Evolutionary conservation across 2,329 filamentous ascomycete genomes (phyloP), one percentile per base, ranked within the genome.

Genomic region (Botrytis byssoidea): DNA sequence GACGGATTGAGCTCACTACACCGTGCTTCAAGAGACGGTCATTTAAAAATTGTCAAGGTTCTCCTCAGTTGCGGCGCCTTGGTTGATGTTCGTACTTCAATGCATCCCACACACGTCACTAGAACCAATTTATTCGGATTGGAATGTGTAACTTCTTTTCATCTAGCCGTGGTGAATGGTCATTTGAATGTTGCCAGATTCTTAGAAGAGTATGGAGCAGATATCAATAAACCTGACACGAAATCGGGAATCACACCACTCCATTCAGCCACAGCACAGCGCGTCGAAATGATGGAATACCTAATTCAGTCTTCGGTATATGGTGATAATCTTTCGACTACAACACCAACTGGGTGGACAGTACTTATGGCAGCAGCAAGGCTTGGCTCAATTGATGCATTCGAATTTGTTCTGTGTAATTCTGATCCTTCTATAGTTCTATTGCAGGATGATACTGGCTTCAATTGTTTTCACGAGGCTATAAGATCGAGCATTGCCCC

Each of bases 1-100:
- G n/a, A 71, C 4, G 70, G 63, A 6, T 16, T 66, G 22, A 73
- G 46, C 18, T 46, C 74, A 8, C 46, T 74, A 3, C 74, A 75
- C 32, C 37, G 61, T 25, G 73, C 73, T 29, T 35, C 67, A 8
- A 65, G 35, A 3, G 69, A 55, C 14, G 68, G 60, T 1, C 57
- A 70, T 40, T 16, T 48, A 2, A 40, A n/a, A 37, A 46, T 72
- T 10, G 67, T 65, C 1, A 55, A 72, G 42, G 29, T 72, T 1
- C 35, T 42, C 25, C 51, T 74, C 3, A 63, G 68, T 3, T n/a
- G 71, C 22, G 32, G 51, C 29, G 73, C 73, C 3, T 55, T 35
- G 22, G 1, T 74, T 5, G 48, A 73, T 40, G 14, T 71, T 7
- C 35, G 16, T 14, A 70, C 67, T 44, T 70, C 42, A 44, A 44